phyloP scores from a whole-genome alignment of 2,329 filamentous ascomycete genomes.

The Alternaria ventricosa region DNA sequence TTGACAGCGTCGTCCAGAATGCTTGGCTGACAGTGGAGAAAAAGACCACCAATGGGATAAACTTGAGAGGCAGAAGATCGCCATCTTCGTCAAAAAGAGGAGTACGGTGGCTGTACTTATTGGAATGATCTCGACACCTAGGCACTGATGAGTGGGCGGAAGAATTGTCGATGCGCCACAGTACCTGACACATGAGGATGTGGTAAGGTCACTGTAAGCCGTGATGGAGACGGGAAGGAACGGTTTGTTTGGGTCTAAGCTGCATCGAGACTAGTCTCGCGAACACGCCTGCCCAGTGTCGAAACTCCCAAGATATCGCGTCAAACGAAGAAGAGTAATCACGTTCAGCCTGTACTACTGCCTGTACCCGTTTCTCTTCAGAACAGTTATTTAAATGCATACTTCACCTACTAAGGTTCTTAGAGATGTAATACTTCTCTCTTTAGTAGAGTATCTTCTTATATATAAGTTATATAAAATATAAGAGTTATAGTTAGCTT shows the following conservation, averaged over 20 bases:
- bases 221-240: neutral
- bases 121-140: neutral
- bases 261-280: neutral
- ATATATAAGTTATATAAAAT: too few relatives aligned
- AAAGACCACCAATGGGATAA: constrained; percentile 35
- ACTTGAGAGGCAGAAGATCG: constrained; percentile 2
- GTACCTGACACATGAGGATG: neutral
- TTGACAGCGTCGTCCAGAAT: constrained; percentile 17
- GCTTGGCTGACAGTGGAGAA: constrained; percentile 21
- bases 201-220: neutral
- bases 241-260: neutral
- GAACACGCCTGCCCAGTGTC: neutral
- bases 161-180: neutral
- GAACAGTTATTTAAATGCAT: neutral
- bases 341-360: neutral
- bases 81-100: neutral
- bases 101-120: neutral
- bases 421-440: too few relatives aligned
- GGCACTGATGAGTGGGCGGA: neutral
- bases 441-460: too few relatives aligned
- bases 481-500: too few relatives aligned
- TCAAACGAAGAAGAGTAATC: neutral
- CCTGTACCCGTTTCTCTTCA: neutral
- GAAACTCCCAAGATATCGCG: neutral
- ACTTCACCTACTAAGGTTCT: neutral